Evolutionary conservation across 2,329 filamentous ascomycete species (phyloP), one percentile per base, ranked within the genome.

Genomic region (Onygenales sp.): DNA sequence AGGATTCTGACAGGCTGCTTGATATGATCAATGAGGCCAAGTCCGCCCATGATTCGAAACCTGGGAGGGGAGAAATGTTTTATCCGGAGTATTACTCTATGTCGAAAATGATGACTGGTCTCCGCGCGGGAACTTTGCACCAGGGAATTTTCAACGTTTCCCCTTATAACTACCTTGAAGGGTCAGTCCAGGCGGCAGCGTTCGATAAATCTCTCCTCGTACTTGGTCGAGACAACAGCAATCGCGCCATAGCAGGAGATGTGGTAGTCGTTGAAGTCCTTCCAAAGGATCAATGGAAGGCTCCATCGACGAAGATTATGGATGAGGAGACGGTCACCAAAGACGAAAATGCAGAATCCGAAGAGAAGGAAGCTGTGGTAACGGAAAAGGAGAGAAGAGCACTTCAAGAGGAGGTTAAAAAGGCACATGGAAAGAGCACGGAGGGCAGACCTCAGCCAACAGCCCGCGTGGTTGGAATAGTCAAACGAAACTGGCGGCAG

Each of bases 401-500:
- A 13, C 75, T 98, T 41, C 89, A 95, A 66, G 91, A 97, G 58
- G 89, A 95, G 67, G 93, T 92, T 33, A 93, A 86, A 73, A 86
- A 84, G 65, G 86, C 85, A 0, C 92, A 97, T 62, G 86, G 83
- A 51, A 85, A 86, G 64, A 82, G 76, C 52, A 79, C 80, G 0
- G 90, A 96, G 69, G 85, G 85, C 44, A 82, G 83, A 49, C 83
- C 89, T 2, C 90, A 96, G 63, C 93, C 93, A 6, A 97, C 93
- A 6, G 93, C 92, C 31, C 88, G 82, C 66, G 87, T 98, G 10
- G 89, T 97, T 6, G 93, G 93, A 47, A 79, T 97, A 27, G 82
- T 95, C 66, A 96, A 95, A 73, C 83, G 93, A 51, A 97, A 97
- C 69, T 98, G 93, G 93, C 82, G 93, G 56, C 94, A 97, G 70